Percentiles rank a stretch among this genome's conserved stretches.
These are phyloP conservation scores for Puccinia polysora DNA, from an alignment of 1,284 basidiomycete species.

Conservation along the genomic window DNA sequence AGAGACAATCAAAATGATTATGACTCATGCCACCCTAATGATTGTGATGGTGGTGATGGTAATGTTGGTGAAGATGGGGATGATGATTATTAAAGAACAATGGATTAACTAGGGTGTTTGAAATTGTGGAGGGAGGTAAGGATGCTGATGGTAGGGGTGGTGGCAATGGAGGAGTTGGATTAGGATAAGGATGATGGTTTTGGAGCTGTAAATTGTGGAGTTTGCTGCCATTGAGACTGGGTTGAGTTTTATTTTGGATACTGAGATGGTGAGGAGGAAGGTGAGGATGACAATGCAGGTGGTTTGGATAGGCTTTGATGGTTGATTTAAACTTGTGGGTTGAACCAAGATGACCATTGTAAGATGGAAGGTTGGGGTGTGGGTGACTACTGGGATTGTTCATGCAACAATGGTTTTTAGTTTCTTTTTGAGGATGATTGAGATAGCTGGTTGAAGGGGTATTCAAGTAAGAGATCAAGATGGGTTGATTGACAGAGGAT, in stretches of 20 bases:
- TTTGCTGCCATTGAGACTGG: slow-evolving; percentile 1
- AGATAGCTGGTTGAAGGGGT: neutral
- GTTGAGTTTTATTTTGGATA: too few species aligned
- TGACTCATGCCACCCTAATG: too few species aligned
- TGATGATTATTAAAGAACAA: slow-evolving; percentile 46
- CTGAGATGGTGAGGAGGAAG: neutral
- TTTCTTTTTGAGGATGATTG: slow-evolving; percentile 1
- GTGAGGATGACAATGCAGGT: neutral
- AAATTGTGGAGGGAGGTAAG: neutral
- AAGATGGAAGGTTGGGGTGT: too few species aligned
- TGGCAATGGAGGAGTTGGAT: slow-evolving; percentile 41
- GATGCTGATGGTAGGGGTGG: neutral
- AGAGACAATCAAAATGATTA: too few species aligned
- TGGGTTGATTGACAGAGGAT: slow-evolving; percentile 8
- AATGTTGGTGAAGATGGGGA: slow-evolving; percentile 27
- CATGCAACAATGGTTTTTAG: neutral
- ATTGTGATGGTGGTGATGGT: slow-evolving; percentile 19
- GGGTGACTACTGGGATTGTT: too few species aligned
- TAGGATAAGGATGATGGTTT: slow-evolving; percentile 36
- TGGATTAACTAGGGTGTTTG: slow-evolving; percentile 6
- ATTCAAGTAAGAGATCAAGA: neutral
- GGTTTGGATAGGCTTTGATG: too few species aligned
- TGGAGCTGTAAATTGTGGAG: neutral
- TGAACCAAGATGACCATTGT: too few species aligned
- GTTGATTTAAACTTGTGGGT: too few species aligned